These are phyloP conservation scores for Aspergillus hancockii DNA, from an alignment of 495 filamentous ascomycete genomes.

Conservation along the genomic window DNA sequence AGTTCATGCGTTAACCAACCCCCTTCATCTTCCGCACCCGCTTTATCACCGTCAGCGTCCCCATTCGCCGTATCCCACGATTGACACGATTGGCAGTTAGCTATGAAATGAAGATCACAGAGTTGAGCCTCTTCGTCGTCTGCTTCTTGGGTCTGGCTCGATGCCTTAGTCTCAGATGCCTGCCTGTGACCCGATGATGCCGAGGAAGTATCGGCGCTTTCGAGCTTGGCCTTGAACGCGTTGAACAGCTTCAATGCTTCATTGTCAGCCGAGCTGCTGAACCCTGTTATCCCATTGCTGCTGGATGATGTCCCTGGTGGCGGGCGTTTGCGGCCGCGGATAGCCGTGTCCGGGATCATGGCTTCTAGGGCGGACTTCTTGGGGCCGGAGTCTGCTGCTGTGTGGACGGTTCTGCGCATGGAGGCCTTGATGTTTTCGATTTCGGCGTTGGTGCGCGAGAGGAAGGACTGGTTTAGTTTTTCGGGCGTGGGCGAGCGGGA, in stretches of 20 bases:
- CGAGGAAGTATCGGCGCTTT: slow-evolving; percentile 49
- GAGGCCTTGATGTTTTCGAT: slow-evolving; percentile 89
- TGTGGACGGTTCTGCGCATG: slow-evolving; percentile 76
- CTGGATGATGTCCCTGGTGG: slow-evolving; percentile 40
- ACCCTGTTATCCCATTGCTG: slow-evolving; percentile 28
- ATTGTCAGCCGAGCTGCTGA: slow-evolving; percentile 54
- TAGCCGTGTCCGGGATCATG: slow-evolving; percentile 80
- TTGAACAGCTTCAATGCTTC: slow-evolving; percentile 67
- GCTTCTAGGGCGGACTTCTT: slow-evolving; percentile 73
- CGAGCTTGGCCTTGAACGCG: slow-evolving; percentile 77
- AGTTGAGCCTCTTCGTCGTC: slow-evolving; percentile 70
- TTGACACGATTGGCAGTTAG: slow-evolving; percentile 85
- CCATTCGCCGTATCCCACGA: slow-evolving; percentile 54
- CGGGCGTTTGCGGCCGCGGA: slow-evolving; percentile 78
- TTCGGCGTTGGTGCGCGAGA: slow-evolving; percentile 84
- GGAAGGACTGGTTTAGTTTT: slow-evolving; percentile 53
- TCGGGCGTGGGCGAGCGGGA: slow-evolving; percentile 8
- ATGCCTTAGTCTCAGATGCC: slow-evolving; percentile 11
- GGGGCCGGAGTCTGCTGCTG: slow-evolving; percentile 51
- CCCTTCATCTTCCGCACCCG: slow-evolving; percentile 60
- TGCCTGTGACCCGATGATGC: not conserved
- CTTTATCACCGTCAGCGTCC: slow-evolving; percentile 31
- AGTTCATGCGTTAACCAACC: slow-evolving; percentile 71
- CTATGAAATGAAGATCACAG: slow-evolving; percentile 92
- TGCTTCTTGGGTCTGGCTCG: slow-evolving; percentile 21